Conservation (phyloP, 768 basidiomycete genomes). For the Leucocoprinus birnbaumii region DNA sequence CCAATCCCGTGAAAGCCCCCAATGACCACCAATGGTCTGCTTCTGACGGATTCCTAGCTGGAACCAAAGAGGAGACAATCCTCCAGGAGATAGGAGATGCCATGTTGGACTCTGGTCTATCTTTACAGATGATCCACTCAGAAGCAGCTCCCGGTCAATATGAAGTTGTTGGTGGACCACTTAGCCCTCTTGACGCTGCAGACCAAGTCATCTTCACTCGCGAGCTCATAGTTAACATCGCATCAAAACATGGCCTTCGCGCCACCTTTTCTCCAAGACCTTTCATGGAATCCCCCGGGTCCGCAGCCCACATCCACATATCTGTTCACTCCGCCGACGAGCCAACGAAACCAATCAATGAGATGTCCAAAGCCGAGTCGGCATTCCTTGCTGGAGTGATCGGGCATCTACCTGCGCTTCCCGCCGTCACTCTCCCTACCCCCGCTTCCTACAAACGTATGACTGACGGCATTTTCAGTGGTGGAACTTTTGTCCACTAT, state of each 20-base stretch:
- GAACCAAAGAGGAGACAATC: constrained; percentile 38
- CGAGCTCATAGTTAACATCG: constrained; percentile 64
- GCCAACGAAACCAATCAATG: constrained; percentile 17
- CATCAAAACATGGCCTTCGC: constrained; percentile 56
- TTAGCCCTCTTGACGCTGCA: constrained; percentile 60
- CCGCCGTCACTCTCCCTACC: constrained; percentile 57
- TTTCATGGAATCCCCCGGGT: constrained; percentile 42
- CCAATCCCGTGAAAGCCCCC: constrained; percentile 40
- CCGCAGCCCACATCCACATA: constrained; percentile 59
- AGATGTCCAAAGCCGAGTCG: constrained; percentile 43
- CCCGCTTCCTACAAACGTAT: constrained; percentile 63
- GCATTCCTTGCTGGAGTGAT: constrained; percentile 62
- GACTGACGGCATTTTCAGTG: constrained; percentile 64
- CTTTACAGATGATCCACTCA: constrained; percentile 63
- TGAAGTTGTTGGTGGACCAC: constrained; percentile 66
- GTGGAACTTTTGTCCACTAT: constrained; percentile 68
- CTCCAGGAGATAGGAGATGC: constrained; percentile 59
- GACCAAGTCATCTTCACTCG: constrained; percentile 66
- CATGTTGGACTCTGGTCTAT: constrained; percentile 47
- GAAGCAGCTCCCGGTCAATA: constrained; percentile 71
- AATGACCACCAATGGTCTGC: constrained; percentile 45
- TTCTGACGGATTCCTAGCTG: constrained; percentile 35
- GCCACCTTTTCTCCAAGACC: constrained; percentile 67
- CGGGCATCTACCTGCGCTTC: constrained; percentile 51
- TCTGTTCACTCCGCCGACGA: constrained; percentile 48